Conservation (phyloP, 2,329 filamentous ascomycete species). For the Penicillium sp. region DNA sequence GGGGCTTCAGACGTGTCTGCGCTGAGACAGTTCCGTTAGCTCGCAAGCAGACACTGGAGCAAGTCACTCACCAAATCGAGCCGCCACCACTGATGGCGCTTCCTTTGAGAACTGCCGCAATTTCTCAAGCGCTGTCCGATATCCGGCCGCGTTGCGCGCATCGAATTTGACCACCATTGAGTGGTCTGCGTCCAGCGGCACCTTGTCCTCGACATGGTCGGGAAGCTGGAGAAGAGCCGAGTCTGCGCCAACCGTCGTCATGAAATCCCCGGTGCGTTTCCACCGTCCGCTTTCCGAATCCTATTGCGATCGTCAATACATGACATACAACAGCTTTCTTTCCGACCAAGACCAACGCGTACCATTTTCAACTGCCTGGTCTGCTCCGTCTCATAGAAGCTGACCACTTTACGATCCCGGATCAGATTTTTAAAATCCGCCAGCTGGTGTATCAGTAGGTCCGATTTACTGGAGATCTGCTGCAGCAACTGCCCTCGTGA, state of each 20-base stretch:
- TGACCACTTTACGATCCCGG: conserved; percentile 30
- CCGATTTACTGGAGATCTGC: conserved; percentile 9
- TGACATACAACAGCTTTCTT: background rate
- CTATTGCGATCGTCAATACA: conserved; percentile 1
- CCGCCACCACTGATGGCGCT: conserved; percentile 1
- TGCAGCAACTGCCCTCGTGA: background rate
- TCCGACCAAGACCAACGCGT: conserved; percentile 1
- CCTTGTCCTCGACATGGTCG: conserved; percentile 12
- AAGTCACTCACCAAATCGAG: conserved; percentile 8
- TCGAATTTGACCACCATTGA: conserved; percentile 13
- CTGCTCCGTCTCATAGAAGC: conserved; percentile 32
- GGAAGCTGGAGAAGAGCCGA: conserved; percentile 13
- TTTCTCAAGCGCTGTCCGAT: conserved; percentile 5
- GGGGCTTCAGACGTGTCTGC: conserved; percentile 4
- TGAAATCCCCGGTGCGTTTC: conserved; percentile 8
- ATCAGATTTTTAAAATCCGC: conserved; percentile 31
- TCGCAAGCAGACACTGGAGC: background rate
- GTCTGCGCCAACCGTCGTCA: conserved; percentile 5
- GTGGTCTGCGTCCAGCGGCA: conserved; percentile 11
- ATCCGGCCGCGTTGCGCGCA: conserved; percentile 3
- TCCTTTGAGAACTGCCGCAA: conserved; percentile 3
- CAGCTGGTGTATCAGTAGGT: conserved; percentile 23
- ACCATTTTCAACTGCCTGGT: conserved; percentile 24
- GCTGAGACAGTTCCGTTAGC: background rate
- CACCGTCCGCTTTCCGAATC: conserved; percentile 6